Conservation (phyloP, 1,284 basidiomycete species). For the Phenoliferia sp. region DNA sequence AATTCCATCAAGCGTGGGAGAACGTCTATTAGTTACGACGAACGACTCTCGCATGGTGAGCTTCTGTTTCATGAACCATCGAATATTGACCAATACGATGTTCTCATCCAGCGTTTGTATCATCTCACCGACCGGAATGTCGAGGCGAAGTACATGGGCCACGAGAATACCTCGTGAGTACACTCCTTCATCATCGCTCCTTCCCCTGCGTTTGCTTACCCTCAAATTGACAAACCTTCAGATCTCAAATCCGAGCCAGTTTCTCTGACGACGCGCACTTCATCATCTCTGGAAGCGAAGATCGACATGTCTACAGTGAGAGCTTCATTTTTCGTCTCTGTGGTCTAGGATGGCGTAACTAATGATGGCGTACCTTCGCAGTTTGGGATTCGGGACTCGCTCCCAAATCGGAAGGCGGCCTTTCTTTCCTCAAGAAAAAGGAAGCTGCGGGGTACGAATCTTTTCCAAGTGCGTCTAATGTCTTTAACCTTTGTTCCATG, state of each 20-base stretch:
- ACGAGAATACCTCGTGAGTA: conserved; percentile 33
- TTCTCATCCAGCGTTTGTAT: conserved; percentile 34
- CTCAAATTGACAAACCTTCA: neutral
- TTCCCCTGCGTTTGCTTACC: neutral
- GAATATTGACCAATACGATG: neutral
- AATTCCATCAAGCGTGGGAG: conserved; percentile 25
- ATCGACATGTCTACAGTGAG: conserved; percentile 35
- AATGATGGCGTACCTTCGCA: neutral
- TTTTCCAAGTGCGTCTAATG: conserved; percentile 21
- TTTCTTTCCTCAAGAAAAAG: conserved; percentile 19
- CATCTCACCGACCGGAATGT: conserved; percentile 36
- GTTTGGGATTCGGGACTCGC: conserved; percentile 26
- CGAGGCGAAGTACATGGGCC: conserved; percentile 33
- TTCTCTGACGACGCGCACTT: conserved; percentile 38
- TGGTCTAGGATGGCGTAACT: neutral
- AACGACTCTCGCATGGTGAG: conserved; percentile 42
- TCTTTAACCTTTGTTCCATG: neutral
- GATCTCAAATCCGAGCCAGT: conserved; percentile 41
- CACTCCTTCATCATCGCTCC: neutral
- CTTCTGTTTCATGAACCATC: neutral
- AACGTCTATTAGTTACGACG: conserved; percentile 42
- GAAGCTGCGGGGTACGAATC: conserved; percentile 23
- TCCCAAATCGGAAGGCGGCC: conserved; percentile 8
- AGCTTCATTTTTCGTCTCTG: neutral
- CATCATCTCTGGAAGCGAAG: conserved; percentile 42